phyloP scores from a whole-genome alignment of 176 grass and related monocot genomes.

The Poa annua region DNA sequence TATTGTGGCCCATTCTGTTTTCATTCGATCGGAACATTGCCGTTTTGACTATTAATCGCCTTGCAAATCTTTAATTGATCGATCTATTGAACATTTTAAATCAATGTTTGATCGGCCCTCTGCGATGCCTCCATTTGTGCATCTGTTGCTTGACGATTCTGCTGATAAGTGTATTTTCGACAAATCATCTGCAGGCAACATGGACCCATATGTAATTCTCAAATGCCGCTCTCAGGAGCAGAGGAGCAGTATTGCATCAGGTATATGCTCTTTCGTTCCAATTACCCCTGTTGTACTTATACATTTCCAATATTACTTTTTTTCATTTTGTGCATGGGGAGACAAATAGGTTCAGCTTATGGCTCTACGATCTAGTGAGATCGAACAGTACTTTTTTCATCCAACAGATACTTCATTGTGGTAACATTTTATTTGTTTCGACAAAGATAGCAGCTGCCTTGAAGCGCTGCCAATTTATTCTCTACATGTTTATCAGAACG shows the following conservation, averaged over 20 bases:
- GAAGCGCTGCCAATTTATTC: neutral
- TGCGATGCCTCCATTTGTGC: neutral
- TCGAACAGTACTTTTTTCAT: neutral
- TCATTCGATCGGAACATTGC: neutral
- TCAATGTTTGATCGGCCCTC: neutral
- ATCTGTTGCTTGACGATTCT: neutral
- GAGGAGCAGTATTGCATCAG: slow-evolving; percentile 80
- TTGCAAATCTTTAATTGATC: neutral
- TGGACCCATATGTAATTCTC: slow-evolving; percentile 88
- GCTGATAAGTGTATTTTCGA: neutral
- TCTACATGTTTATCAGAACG: neutral
- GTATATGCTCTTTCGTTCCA: slow-evolving; percentile 38
- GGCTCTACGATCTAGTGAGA: neutral
- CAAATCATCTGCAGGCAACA: slow-evolving; percentile 59
- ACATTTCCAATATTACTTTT: neutral
- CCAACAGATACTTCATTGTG: neutral
- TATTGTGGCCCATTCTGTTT: neutral
- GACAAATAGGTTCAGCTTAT: neutral
- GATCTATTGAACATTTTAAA: neutral
- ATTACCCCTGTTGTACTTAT: neutral
- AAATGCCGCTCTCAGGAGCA: slow-evolving; percentile 88
- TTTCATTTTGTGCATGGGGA: neutral
- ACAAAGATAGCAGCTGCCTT: neutral
- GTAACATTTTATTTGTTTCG: neutral
- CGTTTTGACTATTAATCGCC: neutral